Percentiles rank a stretch among this genome's conserved stretches.
Evolutionary conservation across 2,329 filamentous ascomycete genomes (phyloP).

Genomic region (Ambrosiella beaveri): DNA sequence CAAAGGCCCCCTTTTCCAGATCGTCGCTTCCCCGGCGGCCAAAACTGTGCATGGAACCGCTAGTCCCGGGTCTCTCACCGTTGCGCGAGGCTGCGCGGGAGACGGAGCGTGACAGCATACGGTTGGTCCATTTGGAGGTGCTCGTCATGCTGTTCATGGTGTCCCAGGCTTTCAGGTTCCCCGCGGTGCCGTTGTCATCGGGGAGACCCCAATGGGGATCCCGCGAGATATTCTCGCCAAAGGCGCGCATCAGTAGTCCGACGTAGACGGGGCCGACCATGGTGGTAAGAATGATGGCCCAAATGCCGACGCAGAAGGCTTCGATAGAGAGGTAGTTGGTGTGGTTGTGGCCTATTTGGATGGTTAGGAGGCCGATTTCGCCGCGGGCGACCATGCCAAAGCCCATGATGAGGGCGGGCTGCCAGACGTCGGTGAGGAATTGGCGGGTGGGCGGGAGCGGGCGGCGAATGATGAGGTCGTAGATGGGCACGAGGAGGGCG

Average conservation of each 20-base stretch:
- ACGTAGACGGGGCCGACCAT: constrained; percentile 36
- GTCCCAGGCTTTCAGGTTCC: constrained; percentile 6
- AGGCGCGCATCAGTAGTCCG: constrained; percentile 25
- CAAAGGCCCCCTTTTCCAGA: background rate
- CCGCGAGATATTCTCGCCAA: background rate
- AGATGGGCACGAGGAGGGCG: constrained; percentile 15
- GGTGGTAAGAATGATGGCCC: constrained; percentile 40
- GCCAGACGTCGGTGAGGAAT: constrained; percentile 19
- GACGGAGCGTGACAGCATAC: constrained; percentile 10
- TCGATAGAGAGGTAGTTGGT: constrained; percentile 34
- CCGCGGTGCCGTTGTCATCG: background rate
- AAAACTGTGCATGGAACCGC: background rate
- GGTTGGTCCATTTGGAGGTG: constrained; percentile 7
- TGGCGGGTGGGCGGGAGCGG: background rate
- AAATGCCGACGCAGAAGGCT: constrained; percentile 35
- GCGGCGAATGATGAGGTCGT: constrained; percentile 19
- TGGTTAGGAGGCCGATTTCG: constrained; percentile 43
- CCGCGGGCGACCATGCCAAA: constrained; percentile 42
- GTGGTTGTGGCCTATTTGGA: constrained; percentile 17
- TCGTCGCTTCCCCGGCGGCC: background rate
- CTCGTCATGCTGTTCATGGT: background rate
- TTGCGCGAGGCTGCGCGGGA: constrained; percentile 1
- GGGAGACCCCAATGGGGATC: constrained; percentile 10
- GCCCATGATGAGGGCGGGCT: constrained; percentile 37
- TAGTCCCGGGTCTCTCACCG: background rate